Percentiles rank a stretch among this genome's conserved stretches.
Conservation (phyloP, 2,329 filamentous ascomycete species). For the Paramyrothecium sp. region DNA sequence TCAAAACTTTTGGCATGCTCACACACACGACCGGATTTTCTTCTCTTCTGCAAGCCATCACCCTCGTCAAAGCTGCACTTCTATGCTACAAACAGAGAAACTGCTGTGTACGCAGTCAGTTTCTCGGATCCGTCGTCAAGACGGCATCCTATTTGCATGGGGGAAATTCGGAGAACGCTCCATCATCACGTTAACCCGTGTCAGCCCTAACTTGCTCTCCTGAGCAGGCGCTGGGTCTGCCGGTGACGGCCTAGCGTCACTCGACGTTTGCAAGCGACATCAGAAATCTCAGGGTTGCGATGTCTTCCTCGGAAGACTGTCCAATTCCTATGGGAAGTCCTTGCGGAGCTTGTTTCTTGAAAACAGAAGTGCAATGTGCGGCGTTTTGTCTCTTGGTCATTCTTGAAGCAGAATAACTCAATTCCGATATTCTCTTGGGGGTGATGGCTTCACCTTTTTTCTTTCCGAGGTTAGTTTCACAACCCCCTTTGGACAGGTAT, state of each 20-base stretch:
- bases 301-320: not conserved
- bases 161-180: not conserved
- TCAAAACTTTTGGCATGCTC: not conserved
- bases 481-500: not conserved
- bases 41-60: not conserved
- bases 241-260: not conserved
- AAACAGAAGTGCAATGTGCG: not conserved
- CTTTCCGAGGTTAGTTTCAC: not conserved
- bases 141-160: not conserved
- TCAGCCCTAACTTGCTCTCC: not conserved
- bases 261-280: not conserved
- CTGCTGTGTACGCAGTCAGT: not conserved
- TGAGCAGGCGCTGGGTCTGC: not conserved
- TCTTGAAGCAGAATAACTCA: not conserved
- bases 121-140: not conserved
- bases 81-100: not conserved
- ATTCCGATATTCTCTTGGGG: not conserved
- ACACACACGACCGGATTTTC: not conserved
- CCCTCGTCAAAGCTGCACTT: not conserved
- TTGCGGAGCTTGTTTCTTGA: not conserved
- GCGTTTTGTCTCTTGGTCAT: not conserved
- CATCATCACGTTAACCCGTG: not conserved
- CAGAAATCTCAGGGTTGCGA: not conserved
- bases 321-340: not conserved
- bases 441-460: not conserved